These are phyloP conservation scores for Cryptococcus sp. DNA, from an alignment of 1,284 basidiomycete species.

Conservation along the genomic window DNA sequence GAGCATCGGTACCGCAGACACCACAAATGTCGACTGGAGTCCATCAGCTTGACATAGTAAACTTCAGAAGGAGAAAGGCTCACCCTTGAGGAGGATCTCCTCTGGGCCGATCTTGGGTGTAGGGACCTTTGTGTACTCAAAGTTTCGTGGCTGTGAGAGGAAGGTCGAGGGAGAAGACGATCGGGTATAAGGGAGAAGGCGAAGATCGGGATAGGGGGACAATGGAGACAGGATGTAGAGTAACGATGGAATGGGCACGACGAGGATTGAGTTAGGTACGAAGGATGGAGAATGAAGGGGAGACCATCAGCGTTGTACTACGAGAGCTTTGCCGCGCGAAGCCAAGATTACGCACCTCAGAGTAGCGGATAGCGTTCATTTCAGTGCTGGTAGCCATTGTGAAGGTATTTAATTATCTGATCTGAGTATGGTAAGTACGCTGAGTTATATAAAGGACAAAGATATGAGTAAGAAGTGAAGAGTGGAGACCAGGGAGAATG, in stretches of 20 bases:
- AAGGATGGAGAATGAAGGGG: neutral
- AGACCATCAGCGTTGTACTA: neutral
- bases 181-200: no score
- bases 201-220: no score
- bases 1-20: slow-evolving; percentile 68
- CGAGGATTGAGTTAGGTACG: neutral
- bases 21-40: slow-evolving; percentile 51
- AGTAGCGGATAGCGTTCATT: slow-evolving; percentile 43
- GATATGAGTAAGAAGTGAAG: no score
- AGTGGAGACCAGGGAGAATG: no score
- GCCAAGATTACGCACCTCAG: slow-evolving; percentile 21
- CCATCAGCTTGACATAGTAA: neutral
- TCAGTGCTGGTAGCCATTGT: slow-evolving; percentile 26
- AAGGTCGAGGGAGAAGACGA: no score
- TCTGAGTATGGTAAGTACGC: no score
- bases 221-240: neutral
- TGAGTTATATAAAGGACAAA: no score
- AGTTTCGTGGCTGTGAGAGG: slow-evolving; percentile 56
- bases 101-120: slow-evolving; percentile 61
- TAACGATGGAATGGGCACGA: neutral
- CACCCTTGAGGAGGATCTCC: slow-evolving; percentile 67
- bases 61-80: slow-evolving; percentile 3
- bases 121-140: slow-evolving; percentile 59
- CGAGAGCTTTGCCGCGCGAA: neutral
- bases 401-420: no score